Conservation (phyloP, 179 eudicot species). For the Spergularia azorica region DNA sequence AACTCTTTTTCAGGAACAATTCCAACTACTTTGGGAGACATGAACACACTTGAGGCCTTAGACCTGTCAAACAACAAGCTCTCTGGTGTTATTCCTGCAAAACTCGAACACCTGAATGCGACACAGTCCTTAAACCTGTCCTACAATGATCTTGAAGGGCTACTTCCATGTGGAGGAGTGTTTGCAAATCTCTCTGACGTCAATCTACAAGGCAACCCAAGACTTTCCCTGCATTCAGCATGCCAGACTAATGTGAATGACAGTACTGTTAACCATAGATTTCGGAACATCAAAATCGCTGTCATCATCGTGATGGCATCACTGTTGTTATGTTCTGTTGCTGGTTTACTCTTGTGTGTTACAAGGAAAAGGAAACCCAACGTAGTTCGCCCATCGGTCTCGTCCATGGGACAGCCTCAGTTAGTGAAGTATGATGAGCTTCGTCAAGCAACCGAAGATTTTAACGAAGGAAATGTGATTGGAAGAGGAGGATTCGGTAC, state of each 20-base stretch:
- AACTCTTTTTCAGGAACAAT: slow-evolving; percentile 31
- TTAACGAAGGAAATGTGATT: slow-evolving; percentile 20
- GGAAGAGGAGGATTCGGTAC: slow-evolving; percentile 35
- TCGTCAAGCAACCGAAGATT: slow-evolving; percentile 31
- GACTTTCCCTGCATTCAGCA: slow-evolving; percentile 29
- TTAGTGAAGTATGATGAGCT: slow-evolving; percentile 35
- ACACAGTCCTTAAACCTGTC: slow-evolving; percentile 29
- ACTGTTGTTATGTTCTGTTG: not conserved
- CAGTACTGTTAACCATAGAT: not conserved
- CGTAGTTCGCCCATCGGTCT: not conserved
- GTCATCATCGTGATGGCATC: not conserved
- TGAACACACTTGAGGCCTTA: slow-evolving; percentile 20
- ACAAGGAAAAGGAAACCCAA: slow-evolving; percentile 24
- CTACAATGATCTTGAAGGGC: slow-evolving; percentile 32
- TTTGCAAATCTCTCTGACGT: slow-evolving; percentile 30
- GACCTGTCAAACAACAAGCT: slow-evolving; percentile 31
- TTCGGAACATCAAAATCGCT: not conserved
- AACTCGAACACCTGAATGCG: slow-evolving; percentile 10
- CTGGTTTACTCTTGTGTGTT: not conserved
- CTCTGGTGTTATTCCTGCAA: slow-evolving; percentile 22
- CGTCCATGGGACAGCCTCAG: not conserved
- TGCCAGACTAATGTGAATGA: slow-evolving; percentile 26
- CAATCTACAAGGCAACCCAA: slow-evolving; percentile 49
- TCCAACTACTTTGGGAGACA: slow-evolving; percentile 27
- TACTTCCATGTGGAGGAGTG: slow-evolving; percentile 27